Evolutionary conservation across 805 yeast species (phyloP).

Genomic region (Candida maris): DNA sequence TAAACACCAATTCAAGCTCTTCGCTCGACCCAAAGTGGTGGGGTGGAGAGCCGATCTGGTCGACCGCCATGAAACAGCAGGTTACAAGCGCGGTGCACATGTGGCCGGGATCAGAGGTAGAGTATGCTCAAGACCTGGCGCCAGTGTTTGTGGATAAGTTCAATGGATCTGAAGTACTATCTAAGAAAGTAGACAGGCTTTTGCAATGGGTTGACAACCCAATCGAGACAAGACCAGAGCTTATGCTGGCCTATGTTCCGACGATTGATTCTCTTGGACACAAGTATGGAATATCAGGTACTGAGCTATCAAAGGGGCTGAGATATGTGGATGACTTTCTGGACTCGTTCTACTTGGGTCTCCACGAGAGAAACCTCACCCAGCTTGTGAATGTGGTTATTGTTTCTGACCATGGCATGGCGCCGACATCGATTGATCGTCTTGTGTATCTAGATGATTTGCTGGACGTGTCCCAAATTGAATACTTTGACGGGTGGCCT

Average conservation of each 20-base stretch:
- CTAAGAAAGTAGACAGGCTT: slow-evolving; percentile 54
- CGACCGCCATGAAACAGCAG: slow-evolving; percentile 62
- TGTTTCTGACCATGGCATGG: slow-evolving; percentile 93
- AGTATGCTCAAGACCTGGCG: slow-evolving; percentile 40
- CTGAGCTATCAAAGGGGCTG: slow-evolving; percentile 51
- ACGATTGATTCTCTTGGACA: slow-evolving; percentile 80
- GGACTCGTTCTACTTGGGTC: slow-evolving; percentile 42
- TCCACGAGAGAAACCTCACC: slow-evolving; percentile 53
- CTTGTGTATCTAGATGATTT: slow-evolving; percentile 71
- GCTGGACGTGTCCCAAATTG: slow-evolving; percentile 49
- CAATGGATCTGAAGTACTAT: slow-evolving; percentile 59
- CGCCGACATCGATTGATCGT: slow-evolving; percentile 73
- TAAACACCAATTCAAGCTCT: slow-evolving; percentile 52
- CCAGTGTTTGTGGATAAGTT: slow-evolving; percentile 59
- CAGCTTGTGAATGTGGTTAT: slow-evolving; percentile 69
- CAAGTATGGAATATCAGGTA: slow-evolving; percentile 62
- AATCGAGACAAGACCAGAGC: slow-evolving; percentile 60
- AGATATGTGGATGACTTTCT: slow-evolving; percentile 64
- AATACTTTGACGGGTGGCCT: slow-evolving; percentile 83
- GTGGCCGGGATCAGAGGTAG: slow-evolving; percentile 95
- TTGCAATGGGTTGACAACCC: slow-evolving; percentile 65
- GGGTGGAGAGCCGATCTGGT: slow-evolving; percentile 93
- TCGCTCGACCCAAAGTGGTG: slow-evolving; percentile 64
- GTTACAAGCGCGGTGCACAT: slow-evolving; percentile 76
- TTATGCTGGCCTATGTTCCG: slow-evolving; percentile 75